Base-by-base conservation (phyloP, 148 eudicot genomes). In the Arctostaphylos glauca region DNA sequence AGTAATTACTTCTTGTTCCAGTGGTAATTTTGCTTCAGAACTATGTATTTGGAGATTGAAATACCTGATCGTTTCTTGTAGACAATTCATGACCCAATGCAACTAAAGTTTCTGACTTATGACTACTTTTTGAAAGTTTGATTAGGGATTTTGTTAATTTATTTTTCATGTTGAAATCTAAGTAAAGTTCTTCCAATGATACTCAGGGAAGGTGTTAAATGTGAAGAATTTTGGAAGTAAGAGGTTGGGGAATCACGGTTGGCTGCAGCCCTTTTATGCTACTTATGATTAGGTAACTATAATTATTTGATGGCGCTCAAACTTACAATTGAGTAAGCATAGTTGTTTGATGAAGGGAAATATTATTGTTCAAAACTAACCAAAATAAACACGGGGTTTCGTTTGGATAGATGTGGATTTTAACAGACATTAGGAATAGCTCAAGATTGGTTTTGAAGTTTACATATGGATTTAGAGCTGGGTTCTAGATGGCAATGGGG, bases 21-120 rank as follows among this genome's bases (percentile, higher is more conserved):
- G 50, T 43, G 19, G 6, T 5, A 0, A 3, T 7, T 73, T 75
- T 9, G 31, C 53, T 50, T 9, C 43, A 46, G 53, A 43, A 44
- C 18, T 13, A 49, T 23, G 78, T 75, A 49, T 75, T 75, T 13
- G 31, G 41, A 21, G 54, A 74, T 74, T 73, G 78, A 21, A 74
- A 50, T 50, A 9, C 78, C 43, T 43, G 15, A 2, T 72, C 0
- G 13, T 8, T 21, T 74, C 38, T 48, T 48, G 41, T 21, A 10
- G 78, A 23, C 21, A 49, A 49, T 48, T 49, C 9, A 23, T 75
- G 58, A 48, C 49, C 56, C 16, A 75, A 50, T 50, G 41, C 56
- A n/a, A 52, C 56, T 12, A 23, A n/a, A 73, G 52, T 73, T 25
- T 18, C 53, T 18, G 53, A 2, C 25, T 47, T 73, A 19, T 73